Evolutionary conservation across 805 yeast genomes (phyloP).

Genomic region (Yarrowia sp.): DNA sequence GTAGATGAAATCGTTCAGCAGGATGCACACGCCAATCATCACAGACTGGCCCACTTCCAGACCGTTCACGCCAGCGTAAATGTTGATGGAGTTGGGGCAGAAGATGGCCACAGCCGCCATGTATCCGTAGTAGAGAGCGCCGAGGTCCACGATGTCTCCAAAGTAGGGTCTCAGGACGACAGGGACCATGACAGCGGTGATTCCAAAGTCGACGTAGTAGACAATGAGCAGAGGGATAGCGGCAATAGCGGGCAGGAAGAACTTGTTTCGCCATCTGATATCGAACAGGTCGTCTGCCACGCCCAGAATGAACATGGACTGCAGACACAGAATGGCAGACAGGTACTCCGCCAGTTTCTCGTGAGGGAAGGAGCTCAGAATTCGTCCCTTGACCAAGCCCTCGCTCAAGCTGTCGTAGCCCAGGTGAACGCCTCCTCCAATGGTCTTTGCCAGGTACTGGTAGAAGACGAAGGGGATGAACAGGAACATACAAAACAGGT

Average conservation of each 20-base stretch:
- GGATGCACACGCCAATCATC: conserved; percentile 65
- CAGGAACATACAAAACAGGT: conserved; percentile 74
- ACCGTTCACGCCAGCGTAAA: conserved; percentile 94
- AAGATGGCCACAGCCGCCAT: conserved; percentile 92
- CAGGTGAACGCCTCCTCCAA: conserved; percentile 50
- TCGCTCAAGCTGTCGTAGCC: conserved; percentile 43
- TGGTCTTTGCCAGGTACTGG: conserved; percentile 63
- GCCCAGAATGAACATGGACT: conserved; percentile 81
- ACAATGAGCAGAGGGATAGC: conserved; percentile 87
- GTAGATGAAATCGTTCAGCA: conserved; percentile 76
- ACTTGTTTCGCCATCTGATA: conserved; percentile 95
- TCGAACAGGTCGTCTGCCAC: conserved; percentile 94
- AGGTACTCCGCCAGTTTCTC: conserved; percentile 79
- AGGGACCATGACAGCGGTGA: conserved; percentile 84
- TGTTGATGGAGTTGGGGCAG: conserved; percentile 94
- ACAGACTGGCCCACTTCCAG: conserved; percentile 94
- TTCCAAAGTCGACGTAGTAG: conserved; percentile 90
- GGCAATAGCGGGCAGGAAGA: conserved; percentile 91
- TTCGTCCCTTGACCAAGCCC: conserved; percentile 34
- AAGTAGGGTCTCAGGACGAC: conserved; percentile 46
- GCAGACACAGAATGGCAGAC: conserved; percentile 78
- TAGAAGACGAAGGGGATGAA: conserved; percentile 86
- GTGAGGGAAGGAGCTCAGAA: conserved; percentile 58
- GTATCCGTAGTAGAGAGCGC: conserved; percentile 74
- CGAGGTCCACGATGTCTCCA: conserved; percentile 61